Evolutionary conservation across 345 rosid species (phyloP).

Genomic region (Turnera subulata): DNA sequence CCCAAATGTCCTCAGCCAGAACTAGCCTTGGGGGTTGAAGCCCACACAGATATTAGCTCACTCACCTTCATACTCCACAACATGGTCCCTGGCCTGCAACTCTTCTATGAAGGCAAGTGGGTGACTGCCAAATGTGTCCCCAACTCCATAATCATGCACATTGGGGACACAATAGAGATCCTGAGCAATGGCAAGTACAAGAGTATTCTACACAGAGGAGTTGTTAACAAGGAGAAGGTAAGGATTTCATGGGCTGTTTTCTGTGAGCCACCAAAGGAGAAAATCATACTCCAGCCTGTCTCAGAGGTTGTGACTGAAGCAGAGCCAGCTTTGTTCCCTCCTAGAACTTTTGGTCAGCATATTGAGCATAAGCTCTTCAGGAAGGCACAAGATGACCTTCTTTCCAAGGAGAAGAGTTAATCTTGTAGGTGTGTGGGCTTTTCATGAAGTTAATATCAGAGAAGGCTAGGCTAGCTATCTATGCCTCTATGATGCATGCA

Average conservation of each 20-base stretch:
- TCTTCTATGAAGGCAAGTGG: constrained; percentile 79
- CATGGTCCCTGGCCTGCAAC: constrained; percentile 96
- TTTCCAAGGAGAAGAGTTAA: too few species aligned
- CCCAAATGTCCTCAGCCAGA: constrained; percentile 97
- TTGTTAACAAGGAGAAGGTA: constrained; percentile 93
- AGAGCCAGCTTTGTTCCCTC: constrained; percentile 77
- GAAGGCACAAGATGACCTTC: constrained; percentile 51
- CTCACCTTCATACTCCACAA: constrained; percentile 97
- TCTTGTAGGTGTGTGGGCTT: too few species aligned
- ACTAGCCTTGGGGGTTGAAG: constrained; percentile 95
- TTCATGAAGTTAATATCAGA: too few species aligned
- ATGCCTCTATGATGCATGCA: too few species aligned
- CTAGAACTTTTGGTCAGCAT: constrained; percentile 88
- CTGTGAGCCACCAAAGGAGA: constrained; percentile 94
- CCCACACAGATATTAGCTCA: constrained; percentile 89
- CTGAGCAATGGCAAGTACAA: constrained; percentile 89
- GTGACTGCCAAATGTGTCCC: constrained; percentile 89
- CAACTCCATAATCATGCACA: constrained; percentile 86
- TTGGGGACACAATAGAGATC: constrained; percentile 90
- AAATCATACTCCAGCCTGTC: constrained; percentile 78
- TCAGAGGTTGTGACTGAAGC: constrained; percentile 57
- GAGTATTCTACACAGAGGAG: constrained; percentile 88
- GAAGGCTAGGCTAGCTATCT: too few species aligned
- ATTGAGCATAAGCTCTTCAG: constrained; percentile 74
- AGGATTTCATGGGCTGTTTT: constrained; percentile 97